These are phyloP conservation scores for Coemansia sp. DNA, from an alignment of 192 early-diverging fungal species.

Conservation along the genomic window DNA sequence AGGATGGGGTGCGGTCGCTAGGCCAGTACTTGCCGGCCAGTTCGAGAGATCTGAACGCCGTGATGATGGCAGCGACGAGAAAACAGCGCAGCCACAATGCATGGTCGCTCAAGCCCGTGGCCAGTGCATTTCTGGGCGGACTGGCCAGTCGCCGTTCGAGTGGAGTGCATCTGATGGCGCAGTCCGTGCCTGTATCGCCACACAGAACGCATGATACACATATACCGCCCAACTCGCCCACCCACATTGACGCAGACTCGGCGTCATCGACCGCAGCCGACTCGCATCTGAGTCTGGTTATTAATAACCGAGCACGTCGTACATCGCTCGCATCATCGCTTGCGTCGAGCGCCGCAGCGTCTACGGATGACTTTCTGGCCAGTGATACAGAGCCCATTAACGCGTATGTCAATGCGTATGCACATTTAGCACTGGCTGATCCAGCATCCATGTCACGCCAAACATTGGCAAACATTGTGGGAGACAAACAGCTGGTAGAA, in stretches of 20 bases:
- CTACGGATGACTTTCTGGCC: constrained; percentile 14
- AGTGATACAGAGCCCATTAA: constrained; percentile 8
- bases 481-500: constrained; percentile 8
- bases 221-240: constrained; percentile 6
- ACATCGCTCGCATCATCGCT: constrained; percentile 1
- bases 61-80: background rate
- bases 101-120: background rate
- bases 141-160: background rate
- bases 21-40: constrained; percentile 1
- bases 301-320: background rate
- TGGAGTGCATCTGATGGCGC: background rate
- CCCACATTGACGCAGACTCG: background rate
- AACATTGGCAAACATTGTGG: background rate
- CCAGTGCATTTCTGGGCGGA: constrained; percentile 4
- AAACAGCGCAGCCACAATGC: background rate
- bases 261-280: background rate
- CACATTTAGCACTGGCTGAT: background rate
- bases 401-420: constrained; percentile 39
- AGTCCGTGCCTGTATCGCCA: constrained; percentile 15
- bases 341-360: constrained; percentile 5
- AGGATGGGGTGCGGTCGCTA: background rate
- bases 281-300: constrained; percentile 9
- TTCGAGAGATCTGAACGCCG: background rate
- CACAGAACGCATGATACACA: background rate
- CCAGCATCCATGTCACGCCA: background rate